Conservation (phyloP, 257 asterid species). For the Osmanthus fragrans region DNA sequence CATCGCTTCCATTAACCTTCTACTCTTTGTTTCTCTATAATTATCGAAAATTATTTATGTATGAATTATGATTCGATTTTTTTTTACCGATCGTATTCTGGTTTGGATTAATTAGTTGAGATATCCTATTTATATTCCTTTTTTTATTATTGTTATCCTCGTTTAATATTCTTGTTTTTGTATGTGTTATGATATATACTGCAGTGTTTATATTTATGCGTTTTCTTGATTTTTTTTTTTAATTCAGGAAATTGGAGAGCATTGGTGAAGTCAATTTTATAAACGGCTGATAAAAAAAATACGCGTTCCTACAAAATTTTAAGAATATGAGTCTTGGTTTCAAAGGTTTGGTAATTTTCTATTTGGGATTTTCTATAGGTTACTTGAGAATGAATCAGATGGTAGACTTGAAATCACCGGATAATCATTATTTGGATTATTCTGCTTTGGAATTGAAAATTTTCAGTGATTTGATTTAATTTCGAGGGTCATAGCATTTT, state of each 20-base stretch:
- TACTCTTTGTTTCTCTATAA: background rate
- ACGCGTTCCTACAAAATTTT: background rate
- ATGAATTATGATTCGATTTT: conserved; percentile 14
- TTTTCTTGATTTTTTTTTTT: background rate
- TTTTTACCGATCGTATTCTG: conserved; percentile 28
- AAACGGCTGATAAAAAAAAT: conserved; percentile 11
- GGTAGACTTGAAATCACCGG: conserved; percentile 25
- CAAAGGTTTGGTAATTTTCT: conserved; percentile 18
- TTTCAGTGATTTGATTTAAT: conserved; percentile 24
- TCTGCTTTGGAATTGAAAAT: conserved; percentile 16
- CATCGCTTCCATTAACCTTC: background rate
- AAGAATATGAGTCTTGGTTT: conserved; percentile 10
- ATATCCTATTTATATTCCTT: background rate
- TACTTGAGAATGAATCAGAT: conserved; percentile 17
- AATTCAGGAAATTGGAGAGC: conserved; percentile 30
- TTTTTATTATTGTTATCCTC: background rate
- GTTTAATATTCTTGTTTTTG: background rate
- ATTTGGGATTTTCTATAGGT: conserved; percentile 26
- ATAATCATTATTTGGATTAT: conserved; percentile 22
- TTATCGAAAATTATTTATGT: background rate
- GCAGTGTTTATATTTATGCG: background rate
- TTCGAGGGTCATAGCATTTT: conserved; percentile 26
- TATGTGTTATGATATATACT: background rate
- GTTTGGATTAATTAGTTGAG: conserved; percentile 35
- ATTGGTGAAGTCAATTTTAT: conserved; percentile 12